phyloP scores from a whole-genome alignment of 2,329 filamentous ascomycete species.

The Seiridium cupressi region DNA sequence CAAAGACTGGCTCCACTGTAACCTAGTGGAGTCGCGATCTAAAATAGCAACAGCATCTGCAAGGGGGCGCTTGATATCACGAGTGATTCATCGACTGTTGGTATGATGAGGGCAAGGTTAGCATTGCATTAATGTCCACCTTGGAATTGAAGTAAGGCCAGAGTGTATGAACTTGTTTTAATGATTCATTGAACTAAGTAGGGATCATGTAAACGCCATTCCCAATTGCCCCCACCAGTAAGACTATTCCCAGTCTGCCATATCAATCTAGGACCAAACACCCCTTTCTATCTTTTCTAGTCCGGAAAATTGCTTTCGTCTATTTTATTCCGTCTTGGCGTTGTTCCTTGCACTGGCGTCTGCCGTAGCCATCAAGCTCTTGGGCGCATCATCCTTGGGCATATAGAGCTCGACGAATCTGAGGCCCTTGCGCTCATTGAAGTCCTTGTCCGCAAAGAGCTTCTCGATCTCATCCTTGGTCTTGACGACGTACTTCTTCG shows the following conservation, averaged over 20 bases:
- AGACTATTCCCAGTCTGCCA: no score
- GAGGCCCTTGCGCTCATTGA: constrained; percentile 53
- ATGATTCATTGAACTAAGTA: no score
- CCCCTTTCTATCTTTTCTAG: neutral
- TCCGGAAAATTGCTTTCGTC: neutral
- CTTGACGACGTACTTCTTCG: constrained; percentile 65
- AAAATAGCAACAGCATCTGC: no score
- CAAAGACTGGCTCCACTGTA: no score
- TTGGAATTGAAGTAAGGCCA: no score
- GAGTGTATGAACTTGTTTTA: no score
- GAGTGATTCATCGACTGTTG: no score
- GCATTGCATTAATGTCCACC: no score
- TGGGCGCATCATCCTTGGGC: constrained; percentile 75
- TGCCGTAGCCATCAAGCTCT: constrained; percentile 66
- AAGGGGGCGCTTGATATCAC: no score
- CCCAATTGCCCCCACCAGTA: neutral
- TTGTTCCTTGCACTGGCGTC: constrained; percentile 70
- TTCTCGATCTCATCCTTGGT: constrained; percentile 67
- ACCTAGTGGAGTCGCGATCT: no score
- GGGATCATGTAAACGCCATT: neutral
- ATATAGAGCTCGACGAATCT: constrained; percentile 83
- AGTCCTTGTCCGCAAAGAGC: constrained; percentile 63
- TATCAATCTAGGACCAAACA: neutral
- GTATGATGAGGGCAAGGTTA: no score
- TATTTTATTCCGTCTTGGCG: constrained; percentile 25